A percentile compares a stretch with the other conserved stretches of the same genome.
phyloP scores from a whole-genome alignment of 139 green algal species.

The Chlamydomonas sp. region DNA sequence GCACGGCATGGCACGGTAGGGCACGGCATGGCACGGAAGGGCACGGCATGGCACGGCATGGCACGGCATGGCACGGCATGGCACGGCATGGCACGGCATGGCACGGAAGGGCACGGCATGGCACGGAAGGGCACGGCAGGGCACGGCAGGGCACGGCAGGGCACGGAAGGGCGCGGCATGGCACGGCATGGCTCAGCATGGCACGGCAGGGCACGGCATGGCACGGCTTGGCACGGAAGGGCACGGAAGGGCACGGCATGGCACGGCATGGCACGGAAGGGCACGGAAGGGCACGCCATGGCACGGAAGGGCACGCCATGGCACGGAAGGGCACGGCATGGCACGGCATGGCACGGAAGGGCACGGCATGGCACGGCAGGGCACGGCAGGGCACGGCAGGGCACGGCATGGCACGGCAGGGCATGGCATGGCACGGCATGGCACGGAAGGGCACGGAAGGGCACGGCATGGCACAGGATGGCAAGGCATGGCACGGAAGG shows the following conservation, averaged over 20 bases:
- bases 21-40: too few relatives aligned
- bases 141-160: too few relatives aligned
- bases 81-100: conserved; percentile 15
- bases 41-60: conserved; percentile 10
- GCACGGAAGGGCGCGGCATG: too few relatives aligned
- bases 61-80: conserved; percentile 13
- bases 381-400: not conserved
- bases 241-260: too few relatives aligned
- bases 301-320: too few relatives aligned
- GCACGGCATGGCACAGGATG: not conserved
- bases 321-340: too few relatives aligned
- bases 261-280: too few relatives aligned
- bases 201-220: conserved; percentile 11
- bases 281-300: too few relatives aligned
- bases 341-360: too few relatives aligned
- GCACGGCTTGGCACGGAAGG: conserved; percentile 14
- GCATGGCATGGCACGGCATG: conserved; percentile 1
- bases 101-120: too few relatives aligned
- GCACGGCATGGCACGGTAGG: conserved; percentile 5
- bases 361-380: too few relatives aligned
- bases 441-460: not conserved
- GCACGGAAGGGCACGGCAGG: too few relatives aligned
- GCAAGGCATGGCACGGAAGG: conserved; percentile 11
- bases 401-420: not conserved
- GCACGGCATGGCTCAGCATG: conserved; percentile 16